phyloP scores from a whole-genome alignment of 768 basidiomycete genomes.

The Calocera cornea region DNA sequence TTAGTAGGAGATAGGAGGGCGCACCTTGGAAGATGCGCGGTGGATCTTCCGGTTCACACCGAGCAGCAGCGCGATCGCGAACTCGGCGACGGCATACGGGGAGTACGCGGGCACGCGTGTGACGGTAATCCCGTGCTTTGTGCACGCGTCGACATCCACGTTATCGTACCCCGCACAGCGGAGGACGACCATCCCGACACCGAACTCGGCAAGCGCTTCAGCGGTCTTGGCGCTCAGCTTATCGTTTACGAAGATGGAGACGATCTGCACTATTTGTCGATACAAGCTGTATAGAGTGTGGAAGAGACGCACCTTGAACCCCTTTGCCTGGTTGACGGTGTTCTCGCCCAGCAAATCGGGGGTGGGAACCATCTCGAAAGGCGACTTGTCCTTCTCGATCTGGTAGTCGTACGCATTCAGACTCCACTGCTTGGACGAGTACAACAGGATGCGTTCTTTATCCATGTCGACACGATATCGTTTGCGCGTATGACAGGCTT shows the following conservation, averaged over 20 bases:
- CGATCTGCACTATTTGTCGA: slow-evolving; percentile 11
- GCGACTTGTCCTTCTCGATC: not conserved
- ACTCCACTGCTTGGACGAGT: not conserved
- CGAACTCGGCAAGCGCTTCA: slow-evolving; percentile 8
- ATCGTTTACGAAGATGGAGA: slow-evolving; percentile 17
- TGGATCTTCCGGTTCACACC: slow-evolving; percentile 15
- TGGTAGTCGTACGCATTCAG: not conserved
- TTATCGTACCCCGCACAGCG: slow-evolving; percentile 12
- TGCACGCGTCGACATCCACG: slow-evolving; percentile 15
- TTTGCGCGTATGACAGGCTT: not conserved
- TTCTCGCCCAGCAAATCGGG: not conserved
- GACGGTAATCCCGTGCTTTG: slow-evolving; percentile 13
- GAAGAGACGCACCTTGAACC: not conserved
- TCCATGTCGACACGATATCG: not conserved
- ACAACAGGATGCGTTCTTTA: not conserved
- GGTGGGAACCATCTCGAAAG: not conserved
- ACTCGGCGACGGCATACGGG: slow-evolving; percentile 19
- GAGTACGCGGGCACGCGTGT: slow-evolving; percentile 16
- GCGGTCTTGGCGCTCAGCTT: slow-evolving; percentile 9
- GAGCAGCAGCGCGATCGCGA: slow-evolving; percentile 17
- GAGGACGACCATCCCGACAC: slow-evolving; percentile 13
- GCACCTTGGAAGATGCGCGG: slow-evolving; percentile 6
- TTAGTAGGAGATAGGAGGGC: not conserved
- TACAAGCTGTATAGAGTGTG: not conserved
- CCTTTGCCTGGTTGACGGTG: not conserved